Percentiles rank a stretch among this genome's conserved stretches.
Conservation (phyloP, 2,329 filamentous ascomycete genomes). For the Pyricularia grisea region DNA sequence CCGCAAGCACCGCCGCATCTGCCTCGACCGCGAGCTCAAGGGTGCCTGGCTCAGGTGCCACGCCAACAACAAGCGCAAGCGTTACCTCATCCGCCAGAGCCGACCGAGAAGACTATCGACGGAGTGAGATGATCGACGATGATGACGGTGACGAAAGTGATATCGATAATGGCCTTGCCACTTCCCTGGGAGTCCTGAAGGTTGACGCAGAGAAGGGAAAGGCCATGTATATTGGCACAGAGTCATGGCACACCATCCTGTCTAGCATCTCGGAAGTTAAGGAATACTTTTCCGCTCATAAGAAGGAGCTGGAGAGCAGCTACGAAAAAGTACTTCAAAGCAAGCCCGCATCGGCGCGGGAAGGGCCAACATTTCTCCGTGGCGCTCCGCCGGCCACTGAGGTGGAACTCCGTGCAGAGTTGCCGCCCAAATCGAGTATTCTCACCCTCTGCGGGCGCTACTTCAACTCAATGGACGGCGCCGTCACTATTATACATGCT, state of each 20-base stretch:
- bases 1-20: constrained; percentile 14
- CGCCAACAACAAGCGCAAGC: constrained; percentile 22
- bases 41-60: background rate
- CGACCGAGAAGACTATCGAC: constrained; percentile 37
- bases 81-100: constrained; percentile 36
- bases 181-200: constrained; percentile 73
- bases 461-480: constrained; percentile 71
- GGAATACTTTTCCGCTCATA: constrained; percentile 77
- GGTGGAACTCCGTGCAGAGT: constrained; percentile 65
- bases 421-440: constrained; percentile 76
- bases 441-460: constrained; percentile 80
- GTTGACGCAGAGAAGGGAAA: constrained; percentile 70
- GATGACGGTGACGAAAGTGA: constrained; percentile 57
- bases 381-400: constrained; percentile 64
- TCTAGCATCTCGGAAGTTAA: constrained; percentile 87
- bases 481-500: constrained; percentile 68
- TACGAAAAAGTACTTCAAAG: constrained; percentile 65
- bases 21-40: constrained; percentile 15
- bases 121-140: constrained; percentile 28
- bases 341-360: constrained; percentile 48
- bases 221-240: constrained; percentile 72
- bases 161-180: constrained; percentile 57
- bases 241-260: constrained; percentile 75
- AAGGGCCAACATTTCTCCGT: constrained; percentile 70
- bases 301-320: constrained; percentile 80